Base-by-base conservation (phyloP, 495 filamentous ascomycete species). In the Sabuloglossum arenarium region DNA sequence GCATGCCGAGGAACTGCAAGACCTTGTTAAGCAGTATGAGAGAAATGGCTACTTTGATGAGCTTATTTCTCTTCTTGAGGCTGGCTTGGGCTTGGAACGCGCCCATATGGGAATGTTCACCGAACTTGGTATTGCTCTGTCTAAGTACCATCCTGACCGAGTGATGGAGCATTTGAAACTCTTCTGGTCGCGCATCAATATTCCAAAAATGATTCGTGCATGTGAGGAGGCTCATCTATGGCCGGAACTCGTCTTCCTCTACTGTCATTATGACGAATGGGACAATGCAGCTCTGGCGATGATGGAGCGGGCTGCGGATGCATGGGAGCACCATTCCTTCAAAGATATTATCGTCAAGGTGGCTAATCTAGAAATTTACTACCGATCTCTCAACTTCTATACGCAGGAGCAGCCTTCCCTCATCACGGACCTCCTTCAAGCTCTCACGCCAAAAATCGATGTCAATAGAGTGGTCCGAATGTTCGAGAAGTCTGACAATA, bases 291-390 rank as follows among this genome's bases (percentile, higher is more conserved):
- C 91, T 24, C 77, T 99, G 56, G 88, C 93, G 32, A 96, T 99
- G 78, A 99, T 99, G 88, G 93, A 99, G 76, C 87, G 91, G 62
- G 86, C 93, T 34, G 83, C 94, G 54, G 90, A 97, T 70, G 86
- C 93, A 2, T 99, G 93, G 93, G 93, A 99, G 69, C 93, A 99
- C 71, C 91, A 97, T 70, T 93, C 90, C 29, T 97, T 99, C 82
- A 97, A 97, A 79, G 93, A 97, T 68, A 96, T 95, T 59, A 76
- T 95, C 57, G 81, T 94, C 72, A 97, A 97, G 79, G 90, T 95
- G 59, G 87, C 91, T 62, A 99, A 99, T 71, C 69, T 97, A 64
- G 93, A 99, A 70, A 97, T 99, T 66, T 97, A 95, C 71, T 99
- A 99, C 75, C 86, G 89, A 31, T 85, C 88, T 28, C 77, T 99